phyloP scores from a whole-genome alignment of 805 yeast genomes.

The Kuraishia capsulata region DNA sequence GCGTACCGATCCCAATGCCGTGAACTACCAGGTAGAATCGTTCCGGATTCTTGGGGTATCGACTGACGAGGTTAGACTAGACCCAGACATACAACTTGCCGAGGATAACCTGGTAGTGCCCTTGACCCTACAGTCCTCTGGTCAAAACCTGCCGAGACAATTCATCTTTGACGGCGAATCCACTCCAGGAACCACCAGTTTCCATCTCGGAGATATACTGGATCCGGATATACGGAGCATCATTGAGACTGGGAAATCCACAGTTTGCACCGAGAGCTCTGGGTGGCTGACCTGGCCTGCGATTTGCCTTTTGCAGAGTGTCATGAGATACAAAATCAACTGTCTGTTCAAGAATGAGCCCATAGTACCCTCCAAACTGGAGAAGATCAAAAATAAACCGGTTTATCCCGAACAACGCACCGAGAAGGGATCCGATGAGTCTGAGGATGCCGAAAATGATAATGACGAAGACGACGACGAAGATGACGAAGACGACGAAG shows the following conservation, averaged over 20 bases:
- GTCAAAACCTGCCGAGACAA: constrained; percentile 23
- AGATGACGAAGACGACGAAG: constrained; percentile 13
- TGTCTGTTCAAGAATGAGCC: constrained; percentile 45
- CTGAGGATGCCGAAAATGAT: constrained; percentile 26
- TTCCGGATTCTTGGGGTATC: constrained; percentile 34
- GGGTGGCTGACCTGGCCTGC: constrained; percentile 75
- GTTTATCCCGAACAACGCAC: constrained; percentile 7
- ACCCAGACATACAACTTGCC: neutral
- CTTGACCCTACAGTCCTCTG: neutral
- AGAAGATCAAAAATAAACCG: constrained; percentile 32
- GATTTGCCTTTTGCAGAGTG: constrained; percentile 54
- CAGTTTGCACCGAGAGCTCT: constrained; percentile 45
- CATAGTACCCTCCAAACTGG: constrained; percentile 30
- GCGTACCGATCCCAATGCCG: constrained; percentile 37
- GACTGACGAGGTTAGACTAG: neutral
- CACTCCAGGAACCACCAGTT: constrained; percentile 60
- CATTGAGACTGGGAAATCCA: constrained; percentile 24
- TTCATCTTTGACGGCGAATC: constrained; percentile 65
- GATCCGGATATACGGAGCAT: constrained; percentile 51
- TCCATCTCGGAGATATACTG: constrained; percentile 71
- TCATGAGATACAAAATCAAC: constrained; percentile 64
- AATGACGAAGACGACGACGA: constrained; percentile 21
- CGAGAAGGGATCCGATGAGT: constrained; percentile 6
- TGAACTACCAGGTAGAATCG: constrained; percentile 76
- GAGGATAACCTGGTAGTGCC: neutral